Base-by-base conservation (phyloP, 2,329 filamentous ascomycete species). In the Calycina marina region DNA sequence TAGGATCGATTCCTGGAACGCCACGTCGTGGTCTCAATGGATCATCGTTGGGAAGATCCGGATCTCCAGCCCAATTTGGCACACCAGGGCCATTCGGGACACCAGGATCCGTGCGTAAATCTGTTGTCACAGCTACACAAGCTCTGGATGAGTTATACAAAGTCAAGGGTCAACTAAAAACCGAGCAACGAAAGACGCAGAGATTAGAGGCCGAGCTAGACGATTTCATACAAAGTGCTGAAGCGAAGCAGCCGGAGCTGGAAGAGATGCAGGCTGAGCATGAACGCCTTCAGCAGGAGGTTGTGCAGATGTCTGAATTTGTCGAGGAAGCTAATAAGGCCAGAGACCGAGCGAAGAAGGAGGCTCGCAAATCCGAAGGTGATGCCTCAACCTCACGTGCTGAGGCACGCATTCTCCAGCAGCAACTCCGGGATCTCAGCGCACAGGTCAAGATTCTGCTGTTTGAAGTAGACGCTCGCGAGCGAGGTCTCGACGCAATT, bases 381-480 rank as follows among this genome's bases (percentile, higher is more conserved):
- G 69, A 82, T 35, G 66, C 85, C 34, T 67, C 62, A 14, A 71
- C 63, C 1, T 61, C 66, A 0, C 66, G 73, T 39, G 64, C 70
- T 2, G 85, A 96, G 56, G 67, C 70, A 18, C 76, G 80, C 38
- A 82, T 94, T 24, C 62, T 93, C 14, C 78, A 79, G 31, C 81
- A 85, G 42, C 85, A 94, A 52, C 64, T 96, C 6, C 79, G 88
- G 18, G 90, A 96, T 54, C 67, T 93, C 13, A 85, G 85, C 47
- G 77, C 80, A 1, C 86, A 98, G 55, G 72, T 94, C 41, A 92
- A 93, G 54, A 77, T 93, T 50, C 68, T 98, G 4, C 67, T 94
- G 4, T 81, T 92, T 55, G 88, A 93, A 54, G 68, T 85, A 36
- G 77, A 92, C 48, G 74, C 82, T 13, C 72, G 76, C 34, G 81